phyloP scores from a whole-genome alignment of 768 basidiomycete genomes.

The Boletus rex-veris region DNA sequence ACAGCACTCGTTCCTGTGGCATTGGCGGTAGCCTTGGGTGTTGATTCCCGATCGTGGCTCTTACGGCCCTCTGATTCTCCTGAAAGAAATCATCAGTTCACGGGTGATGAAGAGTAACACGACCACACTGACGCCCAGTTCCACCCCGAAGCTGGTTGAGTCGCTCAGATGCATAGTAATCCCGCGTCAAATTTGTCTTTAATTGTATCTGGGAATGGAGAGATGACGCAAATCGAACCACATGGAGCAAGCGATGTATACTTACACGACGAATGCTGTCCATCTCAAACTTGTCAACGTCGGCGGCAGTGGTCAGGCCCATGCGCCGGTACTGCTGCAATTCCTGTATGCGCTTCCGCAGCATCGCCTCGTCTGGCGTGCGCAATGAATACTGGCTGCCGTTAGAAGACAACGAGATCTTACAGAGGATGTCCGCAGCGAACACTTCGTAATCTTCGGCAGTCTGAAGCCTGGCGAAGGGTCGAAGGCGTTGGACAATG shows the following conservation, averaged over 20 bases:
- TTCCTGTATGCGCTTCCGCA: constrained; percentile 87
- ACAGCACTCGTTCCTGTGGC: constrained; percentile 36
- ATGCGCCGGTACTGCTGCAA: constrained; percentile 86
- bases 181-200: constrained; percentile 55
- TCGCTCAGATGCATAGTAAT: constrained; percentile 54
- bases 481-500: constrained; percentile 81
- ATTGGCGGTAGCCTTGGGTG: constrained; percentile 45
- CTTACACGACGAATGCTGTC: constrained; percentile 73
- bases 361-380: constrained; percentile 71
- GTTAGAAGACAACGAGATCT: constrained; percentile 22
- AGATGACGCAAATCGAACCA: neutral
- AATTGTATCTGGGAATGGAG: constrained; percentile 48
- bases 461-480: constrained; percentile 88
- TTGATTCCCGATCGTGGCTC: constrained; percentile 59
- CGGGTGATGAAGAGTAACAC: constrained; percentile 21
- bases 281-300: constrained; percentile 85
- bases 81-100: neutral
- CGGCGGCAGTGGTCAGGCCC: constrained; percentile 79
- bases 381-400: neutral
- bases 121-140: constrained; percentile 46
- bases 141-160: constrained; percentile 44
- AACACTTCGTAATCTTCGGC: constrained; percentile 89
- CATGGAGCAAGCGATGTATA: neutral
- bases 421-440: constrained; percentile 86
- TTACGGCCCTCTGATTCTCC: constrained; percentile 51